phyloP scores from a whole-genome alignment of 805 yeast genomes.

The Hanseniaspora pseudoguilliermondii region DNA sequence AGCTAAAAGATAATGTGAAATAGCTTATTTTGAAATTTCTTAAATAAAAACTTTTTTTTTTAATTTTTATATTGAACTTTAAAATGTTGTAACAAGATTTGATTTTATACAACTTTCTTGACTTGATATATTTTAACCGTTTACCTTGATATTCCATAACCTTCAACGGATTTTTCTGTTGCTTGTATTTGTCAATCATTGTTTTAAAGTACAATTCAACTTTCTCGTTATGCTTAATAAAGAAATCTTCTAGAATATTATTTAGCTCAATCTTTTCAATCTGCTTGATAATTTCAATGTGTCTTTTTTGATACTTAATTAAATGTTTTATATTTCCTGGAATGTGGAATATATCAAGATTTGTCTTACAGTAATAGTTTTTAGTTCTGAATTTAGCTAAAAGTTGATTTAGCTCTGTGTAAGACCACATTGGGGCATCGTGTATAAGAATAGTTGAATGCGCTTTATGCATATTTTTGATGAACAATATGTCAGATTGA shows the following conservation, averaged over 20 bases:
- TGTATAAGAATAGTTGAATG: constrained; percentile 2
- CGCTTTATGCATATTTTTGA: neutral
- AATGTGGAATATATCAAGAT: constrained; percentile 49
- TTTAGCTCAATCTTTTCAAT: constrained; percentile 33
- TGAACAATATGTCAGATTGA: constrained; percentile 18
- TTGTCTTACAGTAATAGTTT: constrained; percentile 33
- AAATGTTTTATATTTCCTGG: constrained; percentile 32
- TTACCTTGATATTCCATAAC: neutral
- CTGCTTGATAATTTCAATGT: constrained; percentile 21
- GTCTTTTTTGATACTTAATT: constrained; percentile 24
- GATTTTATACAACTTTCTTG: neutral
- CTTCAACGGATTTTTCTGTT: neutral
- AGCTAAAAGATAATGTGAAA: neutral
- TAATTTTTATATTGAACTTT: neutral
- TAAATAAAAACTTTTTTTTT: neutral
- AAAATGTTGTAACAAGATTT: neutral
- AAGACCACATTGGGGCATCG: constrained; percentile 14
- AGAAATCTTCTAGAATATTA: constrained; percentile 22
- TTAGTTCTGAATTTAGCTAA: constrained; percentile 25
- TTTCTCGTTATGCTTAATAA: neutral
- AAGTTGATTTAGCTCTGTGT: constrained; percentile 17
- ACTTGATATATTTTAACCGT: neutral
- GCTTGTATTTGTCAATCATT: neutral
- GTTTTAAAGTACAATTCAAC: neutral
- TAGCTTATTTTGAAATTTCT: neutral